A percentile compares a stretch with the other conserved stretches of the same genome.
These are phyloP conservation scores for Sungouiozyma intestinalis DNA, from an alignment of 805 yeast species.

Conservation along the genomic window DNA sequence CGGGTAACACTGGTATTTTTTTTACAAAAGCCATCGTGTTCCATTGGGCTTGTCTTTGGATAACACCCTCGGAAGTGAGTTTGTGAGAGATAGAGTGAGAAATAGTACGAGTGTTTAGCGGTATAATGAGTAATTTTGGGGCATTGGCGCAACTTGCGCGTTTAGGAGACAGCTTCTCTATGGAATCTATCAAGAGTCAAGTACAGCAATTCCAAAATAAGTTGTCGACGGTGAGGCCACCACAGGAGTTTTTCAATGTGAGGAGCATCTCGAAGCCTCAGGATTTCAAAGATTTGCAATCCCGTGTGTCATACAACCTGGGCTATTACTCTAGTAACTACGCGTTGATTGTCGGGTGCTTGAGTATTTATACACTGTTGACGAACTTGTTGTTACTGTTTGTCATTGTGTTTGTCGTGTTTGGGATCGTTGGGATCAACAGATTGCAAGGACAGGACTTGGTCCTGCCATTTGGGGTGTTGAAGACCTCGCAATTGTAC, in stretches of 20 bases:
- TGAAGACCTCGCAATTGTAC: constrained; percentile 73
- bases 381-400: constrained; percentile 79
- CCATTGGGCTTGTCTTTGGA: no score
- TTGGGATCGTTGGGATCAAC: constrained; percentile 70
- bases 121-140: not conserved
- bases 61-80: no score
- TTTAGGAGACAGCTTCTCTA: constrained; percentile 23
- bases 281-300: constrained; percentile 80
- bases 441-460: constrained; percentile 77
- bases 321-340: constrained; percentile 85
- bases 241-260: constrained; percentile 87
- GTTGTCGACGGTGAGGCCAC: constrained; percentile 68
- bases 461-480: constrained; percentile 58
- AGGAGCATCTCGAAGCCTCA: constrained; percentile 85
- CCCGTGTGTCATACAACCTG: constrained; percentile 78
- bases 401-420: constrained; percentile 62
- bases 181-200: constrained; percentile 33
- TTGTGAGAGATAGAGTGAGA: no score
- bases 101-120: no score
- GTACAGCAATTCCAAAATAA: constrained; percentile 47
- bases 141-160: constrained; percentile 21
- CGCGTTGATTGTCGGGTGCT: constrained; percentile 54
- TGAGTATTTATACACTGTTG: constrained; percentile 75
- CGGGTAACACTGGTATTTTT: no score
- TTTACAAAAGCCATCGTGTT: no score